These are phyloP conservation scores for Phylloporus sp. DNA, from an alignment of 768 basidiomycete genomes.

Conservation along the genomic window DNA sequence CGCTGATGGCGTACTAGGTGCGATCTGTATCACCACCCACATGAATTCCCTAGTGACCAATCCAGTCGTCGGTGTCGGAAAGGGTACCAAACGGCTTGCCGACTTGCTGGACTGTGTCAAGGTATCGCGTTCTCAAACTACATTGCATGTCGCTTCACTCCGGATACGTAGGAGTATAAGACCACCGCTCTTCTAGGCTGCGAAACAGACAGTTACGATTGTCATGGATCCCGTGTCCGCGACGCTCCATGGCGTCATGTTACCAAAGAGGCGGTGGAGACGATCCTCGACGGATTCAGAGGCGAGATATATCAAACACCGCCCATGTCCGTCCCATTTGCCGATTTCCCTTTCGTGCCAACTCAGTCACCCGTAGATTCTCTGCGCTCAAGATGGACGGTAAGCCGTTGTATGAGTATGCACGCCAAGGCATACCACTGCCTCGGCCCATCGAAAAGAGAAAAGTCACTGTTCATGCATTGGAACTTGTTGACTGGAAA, in stretches of 20 bases:
- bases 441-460: conserved; percentile 93
- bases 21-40: conserved; percentile 15
- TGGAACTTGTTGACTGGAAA: conserved; percentile 78
- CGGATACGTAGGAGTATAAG: conserved; percentile 69
- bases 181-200: conserved; percentile 90
- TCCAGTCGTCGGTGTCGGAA: conserved; percentile 83
- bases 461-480: conserved; percentile 72
- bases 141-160: conserved; percentile 13
- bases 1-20: conserved; percentile 92
- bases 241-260: conserved; percentile 80
- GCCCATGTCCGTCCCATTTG: conserved; percentile 63
- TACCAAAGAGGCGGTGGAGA: conserved; percentile 71
- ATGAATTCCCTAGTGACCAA: conserved; percentile 1
- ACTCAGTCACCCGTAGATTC: conserved; percentile 53
- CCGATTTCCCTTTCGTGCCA: background rate
- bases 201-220: conserved; percentile 93
- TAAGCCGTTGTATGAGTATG: conserved; percentile 92
- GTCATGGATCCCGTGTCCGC: conserved; percentile 78
- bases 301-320: conserved; percentile 90
- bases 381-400: conserved; percentile 99
- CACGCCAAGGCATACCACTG: conserved; percentile 83
- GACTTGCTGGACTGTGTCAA: conserved; percentile 88
- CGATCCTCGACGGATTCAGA: conserved; percentile 64
- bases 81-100: conserved; percentile 82
- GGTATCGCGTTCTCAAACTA: conserved; percentile 39